Base-by-base conservation (phyloP, 2,329 filamentous ascomycete genomes). In the Ophiostoma quercus region DNA sequence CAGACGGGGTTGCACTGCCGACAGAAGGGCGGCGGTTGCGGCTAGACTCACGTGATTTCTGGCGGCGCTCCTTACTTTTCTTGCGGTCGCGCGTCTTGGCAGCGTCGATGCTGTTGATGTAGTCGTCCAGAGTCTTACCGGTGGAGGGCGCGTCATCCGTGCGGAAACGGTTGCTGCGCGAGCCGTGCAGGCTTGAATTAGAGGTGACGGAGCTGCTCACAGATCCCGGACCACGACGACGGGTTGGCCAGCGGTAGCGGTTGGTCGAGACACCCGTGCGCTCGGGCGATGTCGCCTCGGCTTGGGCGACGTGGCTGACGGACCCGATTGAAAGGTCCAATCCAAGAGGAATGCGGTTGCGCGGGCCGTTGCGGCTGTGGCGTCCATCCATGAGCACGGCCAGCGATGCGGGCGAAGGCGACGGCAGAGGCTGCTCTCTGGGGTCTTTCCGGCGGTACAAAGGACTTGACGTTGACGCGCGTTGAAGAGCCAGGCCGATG, bases 101-200 rank as follows among this genome's bases (percentile, higher is more conserved):
- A 67, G 92, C 86, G 43, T 96, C 92, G 1, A 97, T 80, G 76
- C 92, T 95, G 79, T 88, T 92, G 73, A 96, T 94, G 76, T 95
- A 96, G 73, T 94, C 89, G 74, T 96, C 91, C 47, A 92, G 85
- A 73, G 87, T 92, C 72, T 88, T 86, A 57, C 84, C 85, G 74
- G 86, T 89, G 12, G 80, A 54, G 77, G 82, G 67, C 78, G 81
- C 72, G 80, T 84, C 69, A 8, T 83, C 84, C 68, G 87, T 71
- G 37, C 73, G 71, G 67, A 67, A 68, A 3, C 73, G 82, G 72
- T 85, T 76, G 74, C 82, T 84, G 70, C 83, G 80, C 22, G 80
- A 29, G 2, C 71, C 72, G n/a, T 80, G 34, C 1, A 82, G 79
- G 68, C 84, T 86, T 0, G 85, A 87, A 39, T 79, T 80, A 8